Evolutionary conservation across 768 basidiomycete species (phyloP).

Genomic region (Termitomyces sp.): DNA sequence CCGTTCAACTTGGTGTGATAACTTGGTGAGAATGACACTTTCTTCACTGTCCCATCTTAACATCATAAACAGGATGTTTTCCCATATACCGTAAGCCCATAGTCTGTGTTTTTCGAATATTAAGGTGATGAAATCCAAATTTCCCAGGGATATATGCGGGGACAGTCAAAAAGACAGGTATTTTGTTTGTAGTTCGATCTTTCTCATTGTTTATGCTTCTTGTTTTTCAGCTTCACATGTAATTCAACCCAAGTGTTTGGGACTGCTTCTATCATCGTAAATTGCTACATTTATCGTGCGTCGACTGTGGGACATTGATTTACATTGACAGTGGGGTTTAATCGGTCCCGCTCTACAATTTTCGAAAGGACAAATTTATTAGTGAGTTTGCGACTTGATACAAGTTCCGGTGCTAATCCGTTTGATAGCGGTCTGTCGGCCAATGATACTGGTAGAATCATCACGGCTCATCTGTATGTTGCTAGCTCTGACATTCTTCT

Average conservation of each 20-base stretch:
- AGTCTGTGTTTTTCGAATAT: neutral
- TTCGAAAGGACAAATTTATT: constrained; percentile 51
- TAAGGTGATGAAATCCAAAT: neutral
- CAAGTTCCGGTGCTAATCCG: neutral
- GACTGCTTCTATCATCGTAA: constrained; percentile 54
- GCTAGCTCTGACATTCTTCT: constrained; percentile 60
- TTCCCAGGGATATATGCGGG: constrained; percentile 41
- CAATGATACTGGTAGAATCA: neutral
- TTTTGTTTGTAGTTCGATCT: neutral
- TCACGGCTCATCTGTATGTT: neutral
- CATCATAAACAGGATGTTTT: constrained; percentile 47
- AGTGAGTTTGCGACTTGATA: constrained; percentile 30
- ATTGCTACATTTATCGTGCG: constrained; percentile 14
- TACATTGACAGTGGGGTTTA: constrained; percentile 47
- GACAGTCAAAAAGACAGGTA: constrained; percentile 38
- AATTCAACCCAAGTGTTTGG: constrained; percentile 46
- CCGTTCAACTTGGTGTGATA: constrained; percentile 63
- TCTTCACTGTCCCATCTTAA: neutral
- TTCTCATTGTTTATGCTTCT: neutral
- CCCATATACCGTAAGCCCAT: constrained; percentile 43
- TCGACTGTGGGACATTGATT: constrained; percentile 5
- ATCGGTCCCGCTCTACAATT: constrained; percentile 62
- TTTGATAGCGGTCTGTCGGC: constrained; percentile 15
- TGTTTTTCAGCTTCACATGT: constrained; percentile 41
- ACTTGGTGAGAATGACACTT: constrained; percentile 39